Evolutionary conservation across 2,329 filamentous ascomycete genomes (phyloP).

Genomic region (Tolypocladium cylindrosporum): DNA sequence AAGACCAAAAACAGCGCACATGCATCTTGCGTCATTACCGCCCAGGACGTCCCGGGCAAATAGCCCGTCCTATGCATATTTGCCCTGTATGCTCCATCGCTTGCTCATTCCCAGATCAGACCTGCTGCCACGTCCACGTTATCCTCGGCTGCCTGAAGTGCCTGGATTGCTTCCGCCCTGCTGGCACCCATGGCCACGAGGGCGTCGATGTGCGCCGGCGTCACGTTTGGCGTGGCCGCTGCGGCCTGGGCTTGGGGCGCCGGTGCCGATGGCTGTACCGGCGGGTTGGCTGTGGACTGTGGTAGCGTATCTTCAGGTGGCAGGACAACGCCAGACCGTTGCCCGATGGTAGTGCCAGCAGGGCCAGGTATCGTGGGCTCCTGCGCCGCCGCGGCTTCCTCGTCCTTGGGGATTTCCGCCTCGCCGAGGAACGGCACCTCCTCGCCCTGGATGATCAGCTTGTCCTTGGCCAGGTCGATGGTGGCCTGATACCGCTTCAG

Average conservation of each 20-base stretch:
- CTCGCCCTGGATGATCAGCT: constrained; percentile 77
- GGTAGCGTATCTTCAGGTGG: constrained; percentile 11
- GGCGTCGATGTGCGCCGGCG: constrained; percentile 61
- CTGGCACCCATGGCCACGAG: constrained; percentile 71
- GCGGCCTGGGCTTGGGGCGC: constrained; percentile 15
- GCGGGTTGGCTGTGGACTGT: constrained; percentile 8
- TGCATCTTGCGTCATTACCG: neutral
- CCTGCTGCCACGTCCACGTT: constrained; percentile 57
- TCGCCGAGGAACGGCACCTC: constrained; percentile 87
- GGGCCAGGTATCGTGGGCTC: constrained; percentile 82
- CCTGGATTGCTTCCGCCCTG: constrained; percentile 65
- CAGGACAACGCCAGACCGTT: constrained; percentile 66
- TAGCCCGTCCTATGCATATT: neutral
- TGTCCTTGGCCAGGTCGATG: constrained; percentile 79
- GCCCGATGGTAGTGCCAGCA: constrained; percentile 80
- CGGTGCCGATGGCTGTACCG: constrained; percentile 14
- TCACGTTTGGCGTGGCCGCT: constrained; percentile 26
- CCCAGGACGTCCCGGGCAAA: neutral
- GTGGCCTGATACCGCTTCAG: constrained; percentile 89
- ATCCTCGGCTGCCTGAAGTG: constrained; percentile 72
- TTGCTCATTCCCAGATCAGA: constrained; percentile 8
- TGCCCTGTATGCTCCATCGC: neutral
- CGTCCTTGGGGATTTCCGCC: constrained; percentile 82
- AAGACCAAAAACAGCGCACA: neutral
- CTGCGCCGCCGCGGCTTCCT: constrained; percentile 62